Conservation (phyloP, 768 basidiomycete genomes). For the Serendipita sp. region DNA sequence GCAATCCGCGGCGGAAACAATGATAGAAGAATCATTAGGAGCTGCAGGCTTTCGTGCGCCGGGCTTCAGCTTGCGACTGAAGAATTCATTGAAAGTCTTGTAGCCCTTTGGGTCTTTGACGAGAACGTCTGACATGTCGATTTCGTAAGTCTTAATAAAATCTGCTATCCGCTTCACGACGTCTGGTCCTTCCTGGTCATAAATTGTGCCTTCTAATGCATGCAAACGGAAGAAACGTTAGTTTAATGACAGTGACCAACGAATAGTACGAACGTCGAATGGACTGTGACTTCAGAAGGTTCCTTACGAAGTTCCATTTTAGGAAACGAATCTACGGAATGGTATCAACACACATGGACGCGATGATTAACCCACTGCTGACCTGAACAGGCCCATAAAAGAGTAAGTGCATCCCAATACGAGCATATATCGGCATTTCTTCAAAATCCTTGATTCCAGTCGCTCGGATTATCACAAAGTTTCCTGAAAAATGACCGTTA, state of each 20-base stretch:
- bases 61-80: constrained; percentile 41
- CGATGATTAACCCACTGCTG: constrained; percentile 11
- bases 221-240: neutral
- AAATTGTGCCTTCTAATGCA: neutral
- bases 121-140: constrained; percentile 43
- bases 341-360: neutral
- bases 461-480: constrained; percentile 15
- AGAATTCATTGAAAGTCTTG: constrained; percentile 63
- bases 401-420: constrained; percentile 59
- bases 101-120: constrained; percentile 47
- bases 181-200: constrained; percentile 18
- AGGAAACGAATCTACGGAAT: constrained; percentile 19
- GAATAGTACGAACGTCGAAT: constrained; percentile 18
- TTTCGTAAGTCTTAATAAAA: constrained; percentile 37
- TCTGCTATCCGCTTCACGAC: constrained; percentile 36
- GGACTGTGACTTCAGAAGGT: constrained; percentile 37
- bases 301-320: constrained; percentile 30
- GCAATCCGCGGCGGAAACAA: constrained; percentile 58
- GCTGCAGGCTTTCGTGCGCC: constrained; percentile 45
- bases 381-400: constrained; percentile 42
- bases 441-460: constrained; percentile 42
- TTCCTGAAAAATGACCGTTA: neutral
- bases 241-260: neutral
- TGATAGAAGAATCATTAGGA: constrained; percentile 29
- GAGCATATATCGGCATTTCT: constrained; percentile 54